phyloP scores from a whole-genome alignment of 2,329 filamentous ascomycete species.

The Arthrobotrys musiformis region DNA sequence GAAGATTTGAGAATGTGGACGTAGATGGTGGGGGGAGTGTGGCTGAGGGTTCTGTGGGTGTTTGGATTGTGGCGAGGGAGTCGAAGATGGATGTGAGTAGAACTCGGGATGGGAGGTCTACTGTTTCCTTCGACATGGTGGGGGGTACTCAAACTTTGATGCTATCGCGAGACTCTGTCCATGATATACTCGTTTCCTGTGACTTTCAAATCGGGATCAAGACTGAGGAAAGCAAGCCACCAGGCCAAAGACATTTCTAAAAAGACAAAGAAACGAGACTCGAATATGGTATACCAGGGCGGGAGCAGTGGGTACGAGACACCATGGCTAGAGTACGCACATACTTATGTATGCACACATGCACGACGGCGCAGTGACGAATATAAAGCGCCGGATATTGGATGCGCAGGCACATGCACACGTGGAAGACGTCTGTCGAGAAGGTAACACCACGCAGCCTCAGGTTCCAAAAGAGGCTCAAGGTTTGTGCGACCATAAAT shows the following conservation, averaged over 20 bases:
- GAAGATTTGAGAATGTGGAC: neutral
- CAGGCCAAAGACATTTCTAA: neutral
- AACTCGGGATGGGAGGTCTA: constrained; percentile 34
- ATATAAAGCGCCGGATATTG: neutral
- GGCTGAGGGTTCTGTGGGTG: neutral
- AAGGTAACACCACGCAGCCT: neutral
- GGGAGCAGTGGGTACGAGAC: neutral
- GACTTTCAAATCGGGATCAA: neutral
- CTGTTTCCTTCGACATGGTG: neutral
- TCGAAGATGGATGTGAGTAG: constrained; percentile 42
- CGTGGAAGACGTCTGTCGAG: neutral
- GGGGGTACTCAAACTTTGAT: neutral
- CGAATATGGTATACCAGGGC: neutral
- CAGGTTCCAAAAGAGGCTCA: neutral
- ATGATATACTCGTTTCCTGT: neutral
- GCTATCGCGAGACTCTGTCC: neutral
- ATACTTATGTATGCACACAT: too few relatives aligned
- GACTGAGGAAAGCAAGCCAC: neutral
- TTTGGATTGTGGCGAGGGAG: constrained; percentile 30
- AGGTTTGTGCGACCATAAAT: neutral
- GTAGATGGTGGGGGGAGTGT: constrained; percentile 7
- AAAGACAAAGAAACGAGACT: neutral
- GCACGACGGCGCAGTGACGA: too few relatives aligned
- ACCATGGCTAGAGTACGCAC: neutral
- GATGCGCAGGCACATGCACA: neutral